phyloP scores from a whole-genome alignment of 2,329 filamentous ascomycete species.

The Aspergillus sojae region DNA sequence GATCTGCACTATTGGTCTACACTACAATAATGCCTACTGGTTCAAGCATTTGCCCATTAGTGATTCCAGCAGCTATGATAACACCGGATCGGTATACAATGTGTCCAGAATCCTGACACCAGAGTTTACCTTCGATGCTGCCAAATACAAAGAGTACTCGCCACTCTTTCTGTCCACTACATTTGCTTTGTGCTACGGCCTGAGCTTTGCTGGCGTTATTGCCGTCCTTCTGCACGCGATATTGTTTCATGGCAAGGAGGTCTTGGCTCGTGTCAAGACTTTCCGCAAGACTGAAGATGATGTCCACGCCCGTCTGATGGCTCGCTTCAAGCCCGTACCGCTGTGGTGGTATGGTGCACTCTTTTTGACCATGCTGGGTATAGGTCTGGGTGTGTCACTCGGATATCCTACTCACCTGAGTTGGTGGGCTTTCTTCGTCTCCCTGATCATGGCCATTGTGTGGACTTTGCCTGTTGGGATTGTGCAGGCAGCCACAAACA shows the following conservation, averaged over 20 bases:
- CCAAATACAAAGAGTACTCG: conserved; percentile 68
- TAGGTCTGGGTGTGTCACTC: conserved; percentile 50
- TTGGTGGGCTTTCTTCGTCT: conserved; percentile 73
- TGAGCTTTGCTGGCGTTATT: conserved; percentile 72
- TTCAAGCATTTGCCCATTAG: conserved; percentile 68
- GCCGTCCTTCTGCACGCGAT: conserved; percentile 69
- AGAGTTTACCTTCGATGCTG: conserved; percentile 64
- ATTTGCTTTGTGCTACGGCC: conserved; percentile 69
- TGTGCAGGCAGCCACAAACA: conserved; percentile 71
- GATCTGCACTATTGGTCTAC: conserved; percentile 60
- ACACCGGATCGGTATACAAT: conserved; percentile 66
- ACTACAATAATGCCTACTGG: conserved; percentile 69
- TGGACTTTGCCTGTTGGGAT: conserved; percentile 66
- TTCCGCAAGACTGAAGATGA: conserved; percentile 59
- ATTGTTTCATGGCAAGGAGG: conserved; percentile 67
- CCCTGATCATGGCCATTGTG: conserved; percentile 64
- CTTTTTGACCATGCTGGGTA: conserved; percentile 53
- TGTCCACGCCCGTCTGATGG: conserved; percentile 59
- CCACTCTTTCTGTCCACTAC: conserved; percentile 66
- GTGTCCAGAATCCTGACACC: conserved; percentile 64
- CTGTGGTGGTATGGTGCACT: conserved; percentile 60
- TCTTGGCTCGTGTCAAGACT: conserved; percentile 64
- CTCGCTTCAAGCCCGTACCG: conserved; percentile 58
- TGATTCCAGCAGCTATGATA: conserved; percentile 71
- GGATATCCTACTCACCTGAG: conserved; percentile 67